These are phyloP conservation scores for Oxytropis ochrocephala DNA, from an alignment of 306 rosid species.

Conservation along the genomic window DNA sequence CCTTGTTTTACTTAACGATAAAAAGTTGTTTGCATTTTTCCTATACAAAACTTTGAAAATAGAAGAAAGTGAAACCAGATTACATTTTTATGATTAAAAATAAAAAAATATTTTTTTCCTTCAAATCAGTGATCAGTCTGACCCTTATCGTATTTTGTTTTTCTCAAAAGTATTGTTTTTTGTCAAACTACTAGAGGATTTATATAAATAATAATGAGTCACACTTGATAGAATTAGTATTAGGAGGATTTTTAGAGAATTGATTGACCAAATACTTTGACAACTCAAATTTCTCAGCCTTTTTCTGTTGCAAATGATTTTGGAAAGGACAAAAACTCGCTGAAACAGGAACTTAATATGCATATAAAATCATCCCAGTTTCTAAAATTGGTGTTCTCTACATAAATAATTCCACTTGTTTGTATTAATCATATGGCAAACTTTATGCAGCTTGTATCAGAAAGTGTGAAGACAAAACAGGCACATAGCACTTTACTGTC, in stretches of 20 bases:
- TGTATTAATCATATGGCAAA: slow-evolving; percentile 21
- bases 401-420: slow-evolving; percentile 1
- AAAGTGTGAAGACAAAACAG: slow-evolving; percentile 88
- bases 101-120: no score
- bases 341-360: neutral
- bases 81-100: neutral
- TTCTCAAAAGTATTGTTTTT: neutral
- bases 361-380: neutral
- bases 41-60: neutral
- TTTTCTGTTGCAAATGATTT: neutral
- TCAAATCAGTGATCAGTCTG: neutral
- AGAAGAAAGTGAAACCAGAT: neutral
- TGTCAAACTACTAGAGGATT: neutral
- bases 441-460: slow-evolving; percentile 85
- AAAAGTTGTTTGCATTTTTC: no score
- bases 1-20: neutral
- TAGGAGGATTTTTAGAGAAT: neutral
- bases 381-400: neutral
- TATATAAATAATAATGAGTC: neutral
- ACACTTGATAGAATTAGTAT: neutral
- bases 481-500: slow-evolving; percentile 47
- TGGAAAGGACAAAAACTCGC: neutral
- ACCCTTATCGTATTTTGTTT: neutral
- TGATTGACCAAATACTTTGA: neutral
- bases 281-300: neutral